Percentiles rank a stretch among this genome's conserved stretches.
Conservation (phyloP, 2,329 filamentous ascomycete species). For the Neonectria sp. region DNA sequence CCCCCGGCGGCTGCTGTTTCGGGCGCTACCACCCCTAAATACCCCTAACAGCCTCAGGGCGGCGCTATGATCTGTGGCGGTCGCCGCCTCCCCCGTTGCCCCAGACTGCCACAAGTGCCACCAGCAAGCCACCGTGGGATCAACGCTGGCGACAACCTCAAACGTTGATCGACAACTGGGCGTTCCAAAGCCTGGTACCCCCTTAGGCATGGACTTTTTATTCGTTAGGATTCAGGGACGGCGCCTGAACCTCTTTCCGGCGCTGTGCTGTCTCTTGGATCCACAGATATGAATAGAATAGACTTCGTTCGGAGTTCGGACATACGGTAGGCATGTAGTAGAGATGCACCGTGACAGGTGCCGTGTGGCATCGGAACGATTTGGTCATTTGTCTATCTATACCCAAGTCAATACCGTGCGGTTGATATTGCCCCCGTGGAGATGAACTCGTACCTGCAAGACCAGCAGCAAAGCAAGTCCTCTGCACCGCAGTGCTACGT, state of each 20-base stretch:
- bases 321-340: too few species aligned
- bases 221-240: not conserved
- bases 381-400: not conserved
- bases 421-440: constrained; percentile 2
- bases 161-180: constrained; percentile 5
- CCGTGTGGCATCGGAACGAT: not conserved
- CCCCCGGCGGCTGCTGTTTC: constrained; percentile 26
- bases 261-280: not conserved
- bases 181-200: constrained; percentile 6
- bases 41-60: constrained; percentile 5
- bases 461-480: not conserved
- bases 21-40: constrained; percentile 11
- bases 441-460: not conserved
- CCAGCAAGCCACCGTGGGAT: constrained; percentile 34
- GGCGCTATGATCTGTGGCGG: constrained; percentile 29
- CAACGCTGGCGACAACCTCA: constrained; percentile 2
- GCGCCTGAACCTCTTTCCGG: not conserved
- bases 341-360: not conserved
- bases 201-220: not conserved
- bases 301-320: too few species aligned
- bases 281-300: not conserved
- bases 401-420: constrained; percentile 1
- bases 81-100: constrained; percentile 15
- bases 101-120: constrained; percentile 16
- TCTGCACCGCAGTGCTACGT: not conserved